These are phyloP conservation scores for Graphilbum sp. DNA, from an alignment of 2,329 filamentous ascomycete genomes.

Conservation along the genomic window DNA sequence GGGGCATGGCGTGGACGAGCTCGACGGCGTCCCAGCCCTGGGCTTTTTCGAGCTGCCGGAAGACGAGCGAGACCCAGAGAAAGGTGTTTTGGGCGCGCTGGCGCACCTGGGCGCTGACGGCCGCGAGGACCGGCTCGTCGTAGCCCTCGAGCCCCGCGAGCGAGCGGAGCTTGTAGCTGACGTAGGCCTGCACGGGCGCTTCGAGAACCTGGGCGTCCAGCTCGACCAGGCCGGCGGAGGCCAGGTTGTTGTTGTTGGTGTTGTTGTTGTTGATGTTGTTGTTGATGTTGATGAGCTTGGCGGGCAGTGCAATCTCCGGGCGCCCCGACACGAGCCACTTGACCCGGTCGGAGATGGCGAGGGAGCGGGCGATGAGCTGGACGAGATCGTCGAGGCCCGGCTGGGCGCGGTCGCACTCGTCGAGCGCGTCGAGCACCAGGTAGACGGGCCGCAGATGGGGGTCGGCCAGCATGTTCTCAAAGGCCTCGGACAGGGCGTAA, in stretches of 20 bases:
- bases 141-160: constrained; percentile 15
- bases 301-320: constrained; percentile 17
- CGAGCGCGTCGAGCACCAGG: constrained; percentile 29
- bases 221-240: constrained; percentile 12
- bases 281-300: too few species aligned
- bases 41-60: constrained; percentile 12
- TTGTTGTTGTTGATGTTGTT: too few species aligned
- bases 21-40: constrained; percentile 5
- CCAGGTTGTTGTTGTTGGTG: too few species aligned
- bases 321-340: constrained; percentile 30
- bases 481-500: constrained; percentile 20
- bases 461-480: constrained; percentile 23
- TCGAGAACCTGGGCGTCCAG: constrained; percentile 14
- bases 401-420: constrained; percentile 21
- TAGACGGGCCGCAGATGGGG: constrained; percentile 13
- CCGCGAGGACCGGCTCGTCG: constrained; percentile 5
- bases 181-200: constrained; percentile 20
- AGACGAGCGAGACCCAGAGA: constrained; percentile 27
- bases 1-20: constrained; percentile 18
- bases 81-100: constrained; percentile 23
- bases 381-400: constrained; percentile 20
- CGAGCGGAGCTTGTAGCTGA: constrained; percentile 16
- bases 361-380: neutral
- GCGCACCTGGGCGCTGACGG: constrained; percentile 11
- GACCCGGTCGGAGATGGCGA: constrained; percentile 9